Base-by-base conservation (phyloP, 805 yeast species). In the Candida odintsovae region DNA sequence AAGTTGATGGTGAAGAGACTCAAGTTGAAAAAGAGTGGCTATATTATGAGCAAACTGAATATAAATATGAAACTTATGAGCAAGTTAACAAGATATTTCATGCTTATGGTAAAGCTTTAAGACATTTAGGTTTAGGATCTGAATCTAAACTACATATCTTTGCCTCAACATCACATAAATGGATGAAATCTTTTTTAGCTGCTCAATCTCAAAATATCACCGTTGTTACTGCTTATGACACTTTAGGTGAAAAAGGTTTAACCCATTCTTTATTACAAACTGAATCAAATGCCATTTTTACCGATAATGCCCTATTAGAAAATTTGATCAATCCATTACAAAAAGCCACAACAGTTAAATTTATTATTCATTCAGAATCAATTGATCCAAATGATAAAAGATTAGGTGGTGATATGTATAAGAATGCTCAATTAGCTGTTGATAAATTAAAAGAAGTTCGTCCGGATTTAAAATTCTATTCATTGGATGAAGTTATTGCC, bases 211-310 rank as follows among this genome's bases (percentile, higher is more conserved):
- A 89, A 67, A 69, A 77, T 42, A 83, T 94, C 50, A 86, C 98
- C 21, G 76, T 86, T 47, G 98, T 90, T 37, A 94, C 99, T 15
- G 98, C 99, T 35, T 94, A 94, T 67, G 97, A 90, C 66, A 89
- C 97, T 38, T 74, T 90, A 54, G 97, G 97, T 48, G 95, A 89
- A 67, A 75, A 76, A 33, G 96, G 96, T 21, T 75, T 90, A 61
- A 84, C 83, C 47, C 95, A 86, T 67, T 90, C 97, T 3, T 73
- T 94, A 61, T 74, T 77, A 37, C 87, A 90, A 69, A 89, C 98
- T 4, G 86, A 75, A 42, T 80, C 96, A 23, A 73, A 67, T 45
- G 95, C 83, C 20, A 73, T 94, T 49, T 89, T 85, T 67, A 86
- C 96, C 40, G 98, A 94, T 64, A 90, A 86, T 61, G 72, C 77